These are phyloP conservation scores for Ceratopteris richardii DNA, from an alignment of 75 land plant species.

Conservation along the genomic window DNA sequence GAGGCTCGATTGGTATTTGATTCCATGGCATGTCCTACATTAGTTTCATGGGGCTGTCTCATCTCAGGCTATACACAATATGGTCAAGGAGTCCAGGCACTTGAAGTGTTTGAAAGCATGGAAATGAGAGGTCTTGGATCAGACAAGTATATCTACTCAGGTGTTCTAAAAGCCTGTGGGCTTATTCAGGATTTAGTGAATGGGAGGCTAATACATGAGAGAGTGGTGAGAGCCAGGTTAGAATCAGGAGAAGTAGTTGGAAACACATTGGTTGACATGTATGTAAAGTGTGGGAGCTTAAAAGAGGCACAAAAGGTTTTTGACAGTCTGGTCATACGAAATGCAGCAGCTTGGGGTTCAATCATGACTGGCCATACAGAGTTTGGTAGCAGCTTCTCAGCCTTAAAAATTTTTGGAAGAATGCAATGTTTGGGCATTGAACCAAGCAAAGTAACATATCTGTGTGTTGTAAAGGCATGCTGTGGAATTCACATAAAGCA, in stretches of 20 bases:
- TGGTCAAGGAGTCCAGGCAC: background rate
- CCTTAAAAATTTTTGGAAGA: constrained; percentile 6
- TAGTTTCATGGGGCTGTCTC: constrained; percentile 1
- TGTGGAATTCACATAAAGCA: background rate
- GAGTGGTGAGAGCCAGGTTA: constrained; percentile 8
- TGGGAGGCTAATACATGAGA: constrained; percentile 17
- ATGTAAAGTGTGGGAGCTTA: constrained; percentile 5
- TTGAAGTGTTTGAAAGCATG: constrained; percentile 6
- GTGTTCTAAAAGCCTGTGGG: constrained; percentile 15
- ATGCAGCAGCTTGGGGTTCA: constrained; percentile 14
- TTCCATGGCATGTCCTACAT: background rate
- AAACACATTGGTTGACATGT: constrained; percentile 17
- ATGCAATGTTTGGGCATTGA: constrained; percentile 5
- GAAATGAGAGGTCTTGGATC: constrained; percentile 2
- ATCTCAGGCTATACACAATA: constrained; percentile 8
- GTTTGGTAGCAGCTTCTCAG: constrained; percentile 6
- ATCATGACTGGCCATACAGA: constrained; percentile 13
- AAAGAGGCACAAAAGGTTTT: constrained; percentile 12
- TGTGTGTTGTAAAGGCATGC: constrained; percentile 1
- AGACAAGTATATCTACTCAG: constrained; percentile 16
- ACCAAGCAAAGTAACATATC: background rate
- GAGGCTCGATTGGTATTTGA: background rate
- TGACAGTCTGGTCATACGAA: constrained; percentile 22
- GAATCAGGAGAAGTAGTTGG: constrained; percentile 10
- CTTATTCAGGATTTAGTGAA: background rate